Conservation (phyloP, 352 stramenopile genomes). For the Aphanomyces stellatus region DNA sequence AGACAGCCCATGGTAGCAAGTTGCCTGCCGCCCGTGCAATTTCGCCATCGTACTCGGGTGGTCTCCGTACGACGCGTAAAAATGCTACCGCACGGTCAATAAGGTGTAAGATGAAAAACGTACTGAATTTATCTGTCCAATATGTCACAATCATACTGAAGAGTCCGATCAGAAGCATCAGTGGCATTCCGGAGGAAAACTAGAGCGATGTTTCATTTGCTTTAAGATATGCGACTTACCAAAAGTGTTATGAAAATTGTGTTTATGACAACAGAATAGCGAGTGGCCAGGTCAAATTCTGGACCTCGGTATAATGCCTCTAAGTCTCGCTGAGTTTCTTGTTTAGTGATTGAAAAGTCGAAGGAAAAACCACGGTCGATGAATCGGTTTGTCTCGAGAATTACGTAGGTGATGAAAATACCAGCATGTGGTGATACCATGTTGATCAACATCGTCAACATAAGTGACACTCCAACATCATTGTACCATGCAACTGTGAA, state of each 20-base stretch:
- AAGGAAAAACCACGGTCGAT: slow-evolving; percentile 54
- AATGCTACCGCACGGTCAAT: slow-evolving; percentile 41
- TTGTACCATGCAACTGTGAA: slow-evolving; percentile 71
- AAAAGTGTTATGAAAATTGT: slow-evolving; percentile 76
- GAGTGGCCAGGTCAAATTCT: slow-evolving; percentile 61
- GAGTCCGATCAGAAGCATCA: slow-evolving; percentile 68
- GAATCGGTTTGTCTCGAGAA: slow-evolving; percentile 41
- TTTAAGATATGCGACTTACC: slow-evolving; percentile 26
- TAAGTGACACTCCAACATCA: slow-evolving; percentile 67
- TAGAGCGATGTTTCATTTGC: slow-evolving; percentile 19
- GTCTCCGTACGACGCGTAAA: slow-evolving; percentile 56
- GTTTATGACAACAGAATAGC: slow-evolving; percentile 69
- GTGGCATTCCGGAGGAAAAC: slow-evolving; percentile 74
- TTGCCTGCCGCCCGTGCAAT: slow-evolving; percentile 45
- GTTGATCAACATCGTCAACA: slow-evolving; percentile 81
- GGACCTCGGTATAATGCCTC: slow-evolving; percentile 67
- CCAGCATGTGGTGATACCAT: slow-evolving; percentile 58
- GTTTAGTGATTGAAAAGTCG: slow-evolving; percentile 51
- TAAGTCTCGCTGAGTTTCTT: slow-evolving; percentile 76
- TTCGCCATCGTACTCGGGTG: slow-evolving; percentile 62
- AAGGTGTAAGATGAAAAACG: slow-evolving; percentile 12
- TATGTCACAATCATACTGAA: slow-evolving; percentile 68
- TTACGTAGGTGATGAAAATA: slow-evolving; percentile 46
- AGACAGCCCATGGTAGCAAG: slow-evolving; percentile 61
- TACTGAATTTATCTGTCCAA: slow-evolving; percentile 85